Conservation (phyloP, 2,329 filamentous ascomycete genomes). For the Colletotrichum sp. region DNA sequence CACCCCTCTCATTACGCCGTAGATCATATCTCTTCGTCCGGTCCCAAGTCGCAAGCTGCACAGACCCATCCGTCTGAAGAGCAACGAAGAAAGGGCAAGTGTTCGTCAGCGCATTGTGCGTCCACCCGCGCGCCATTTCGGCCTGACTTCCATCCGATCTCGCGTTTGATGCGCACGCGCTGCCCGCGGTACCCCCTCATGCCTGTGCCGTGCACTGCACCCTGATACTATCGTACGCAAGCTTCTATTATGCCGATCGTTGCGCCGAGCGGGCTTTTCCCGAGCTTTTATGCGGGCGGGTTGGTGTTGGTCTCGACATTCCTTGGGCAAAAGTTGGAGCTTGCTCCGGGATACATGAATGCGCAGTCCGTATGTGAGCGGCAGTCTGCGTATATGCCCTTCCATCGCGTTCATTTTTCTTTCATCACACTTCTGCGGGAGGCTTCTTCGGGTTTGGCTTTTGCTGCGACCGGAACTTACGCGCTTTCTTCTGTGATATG, state of each 20-base stretch:
- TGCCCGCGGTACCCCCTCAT: background rate
- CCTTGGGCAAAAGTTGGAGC: background rate
- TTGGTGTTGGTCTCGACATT: background rate
- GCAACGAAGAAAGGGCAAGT: background rate
- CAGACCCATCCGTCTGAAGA: background rate
- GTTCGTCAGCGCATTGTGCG: background rate
- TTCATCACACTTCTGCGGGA: background rate
- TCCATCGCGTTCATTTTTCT: fast-evolving
- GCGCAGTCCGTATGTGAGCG: background rate
- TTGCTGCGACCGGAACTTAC: fast-evolving
- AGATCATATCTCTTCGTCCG: background rate
- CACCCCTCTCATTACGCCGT: background rate
- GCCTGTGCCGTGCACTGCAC: background rate
- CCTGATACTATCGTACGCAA: background rate
- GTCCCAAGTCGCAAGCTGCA: background rate
- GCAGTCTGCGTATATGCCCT: fast-evolving
- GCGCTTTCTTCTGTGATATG: background rate
- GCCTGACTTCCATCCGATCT: slow-evolving; percentile 6
- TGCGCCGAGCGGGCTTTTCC: background rate
- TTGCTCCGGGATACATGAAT: background rate
- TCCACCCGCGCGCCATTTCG: background rate
- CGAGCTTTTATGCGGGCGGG: background rate
- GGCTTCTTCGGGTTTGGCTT: fast-evolving
- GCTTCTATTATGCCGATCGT: background rate
- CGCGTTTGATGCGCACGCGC: background rate